Conservation (phyloP, 2,329 filamentous ascomycete species). For the Stemphylium vesicarium region DNA sequence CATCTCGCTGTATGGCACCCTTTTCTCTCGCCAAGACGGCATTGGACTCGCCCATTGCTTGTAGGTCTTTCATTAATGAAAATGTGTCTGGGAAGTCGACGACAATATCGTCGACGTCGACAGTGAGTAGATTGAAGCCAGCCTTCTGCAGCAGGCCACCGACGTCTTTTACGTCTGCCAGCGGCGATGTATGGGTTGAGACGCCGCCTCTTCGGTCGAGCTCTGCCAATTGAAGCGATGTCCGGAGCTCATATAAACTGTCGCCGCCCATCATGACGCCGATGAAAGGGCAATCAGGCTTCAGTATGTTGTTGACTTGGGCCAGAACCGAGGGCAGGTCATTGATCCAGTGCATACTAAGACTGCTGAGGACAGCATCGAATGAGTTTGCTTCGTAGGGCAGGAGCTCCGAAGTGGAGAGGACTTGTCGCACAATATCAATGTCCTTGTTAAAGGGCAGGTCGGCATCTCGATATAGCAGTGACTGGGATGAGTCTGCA, state of each 20-base stretch:
- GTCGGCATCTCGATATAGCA: slow-evolving; percentile 81
- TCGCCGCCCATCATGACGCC: slow-evolving; percentile 97
- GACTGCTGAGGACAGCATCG: slow-evolving; percentile 86
- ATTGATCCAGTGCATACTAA: slow-evolving; percentile 97
- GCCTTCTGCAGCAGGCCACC: slow-evolving; percentile 85
- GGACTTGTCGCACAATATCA: slow-evolving; percentile 73
- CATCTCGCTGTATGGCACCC: slow-evolving; percentile 76
- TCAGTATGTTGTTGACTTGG: slow-evolving; percentile 85
- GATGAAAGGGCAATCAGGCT: slow-evolving; percentile 89
- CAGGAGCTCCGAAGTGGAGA: slow-evolving; percentile 75
- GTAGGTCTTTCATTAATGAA: slow-evolving; percentile 89
- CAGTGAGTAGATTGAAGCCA: slow-evolving; percentile 93
- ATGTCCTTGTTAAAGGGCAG: slow-evolving; percentile 77
- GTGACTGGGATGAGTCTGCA: slow-evolving; percentile 77
- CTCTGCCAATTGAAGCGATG: slow-evolving; percentile 90
- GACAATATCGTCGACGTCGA: slow-evolving; percentile 96
- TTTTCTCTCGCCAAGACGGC: slow-evolving; percentile 85
- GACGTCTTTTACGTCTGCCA: slow-evolving; percentile 91
- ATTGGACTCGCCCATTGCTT: slow-evolving; percentile 95
- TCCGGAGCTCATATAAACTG: slow-evolving; percentile 89
- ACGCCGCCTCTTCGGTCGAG: slow-evolving; percentile 90
- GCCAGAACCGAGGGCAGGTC: slow-evolving; percentile 84
- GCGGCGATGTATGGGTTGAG: slow-evolving; percentile 84
- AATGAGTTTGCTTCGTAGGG: slow-evolving; percentile 80
- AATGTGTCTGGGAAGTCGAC: slow-evolving; percentile 93